Conservation (phyloP, 495 filamentous ascomycete species). For the Neurospora hispaniola region DNA sequence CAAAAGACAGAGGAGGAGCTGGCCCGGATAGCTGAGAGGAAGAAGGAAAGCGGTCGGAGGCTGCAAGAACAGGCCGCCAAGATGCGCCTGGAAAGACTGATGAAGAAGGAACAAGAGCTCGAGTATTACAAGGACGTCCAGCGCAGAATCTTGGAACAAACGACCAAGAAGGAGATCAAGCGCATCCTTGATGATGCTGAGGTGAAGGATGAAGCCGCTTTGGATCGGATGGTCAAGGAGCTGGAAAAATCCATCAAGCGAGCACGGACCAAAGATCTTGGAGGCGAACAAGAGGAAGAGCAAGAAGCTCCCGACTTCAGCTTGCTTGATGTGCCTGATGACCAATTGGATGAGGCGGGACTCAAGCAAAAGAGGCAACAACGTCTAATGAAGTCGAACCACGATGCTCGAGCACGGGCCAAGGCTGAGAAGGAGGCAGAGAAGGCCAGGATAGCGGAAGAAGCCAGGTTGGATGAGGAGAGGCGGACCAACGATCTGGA, state of each 20-base stretch:
- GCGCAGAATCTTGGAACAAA: slow-evolving; percentile 43
- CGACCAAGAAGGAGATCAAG: slow-evolving; percentile 78
- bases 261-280: slow-evolving; percentile 84
- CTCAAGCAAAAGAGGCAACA: slow-evolving; percentile 87
- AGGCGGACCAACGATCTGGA: slow-evolving; percentile 74
- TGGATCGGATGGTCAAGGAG: slow-evolving; percentile 74
- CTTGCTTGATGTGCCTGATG: slow-evolving; percentile 80
- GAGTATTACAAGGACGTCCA: slow-evolving; percentile 87
- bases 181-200: slow-evolving; percentile 81
- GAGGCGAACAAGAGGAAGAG: slow-evolving; percentile 66
- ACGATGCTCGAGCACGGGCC: slow-evolving; percentile 81
- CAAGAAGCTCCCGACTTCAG: slow-evolving; percentile 73
- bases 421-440: slow-evolving; percentile 94
- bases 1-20: slow-evolving; percentile 93
- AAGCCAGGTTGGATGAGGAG: slow-evolving; percentile 72
- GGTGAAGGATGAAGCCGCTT: slow-evolving; percentile 73
- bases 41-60: slow-evolving; percentile 83
- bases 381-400: slow-evolving; percentile 81
- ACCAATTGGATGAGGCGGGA: slow-evolving; percentile 81
- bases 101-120: slow-evolving; percentile 89
- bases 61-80: slow-evolving; percentile 95
- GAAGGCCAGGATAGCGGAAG: slow-evolving; percentile 69
- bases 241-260: slow-evolving; percentile 80
- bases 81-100: slow-evolving; percentile 86
- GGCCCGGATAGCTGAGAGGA: slow-evolving; percentile 73